Conservation (phyloP, 83 land plant species). For the Diphasiastrum complanatum region DNA sequence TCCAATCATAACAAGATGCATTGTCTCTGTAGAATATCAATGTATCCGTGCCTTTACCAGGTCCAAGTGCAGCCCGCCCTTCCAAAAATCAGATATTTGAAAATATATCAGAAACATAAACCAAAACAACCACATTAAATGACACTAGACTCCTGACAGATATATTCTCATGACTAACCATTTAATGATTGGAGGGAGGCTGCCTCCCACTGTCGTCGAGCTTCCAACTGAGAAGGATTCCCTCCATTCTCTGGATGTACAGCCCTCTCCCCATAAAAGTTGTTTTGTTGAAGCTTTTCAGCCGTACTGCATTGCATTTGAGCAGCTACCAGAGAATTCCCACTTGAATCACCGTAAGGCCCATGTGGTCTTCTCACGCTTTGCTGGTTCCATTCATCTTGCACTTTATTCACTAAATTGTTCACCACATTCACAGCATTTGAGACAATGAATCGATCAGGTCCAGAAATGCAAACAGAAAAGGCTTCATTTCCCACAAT, state of each 20-base stretch:
- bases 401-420: conserved; percentile 58
- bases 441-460: conserved; percentile 59
- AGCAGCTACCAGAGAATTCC: conserved; percentile 20
- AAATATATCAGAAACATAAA: conserved; percentile 29
- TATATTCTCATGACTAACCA: conserved; percentile 24
- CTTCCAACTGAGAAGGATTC: conserved; percentile 25
- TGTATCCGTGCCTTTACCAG: no score
- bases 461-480: conserved; percentile 45
- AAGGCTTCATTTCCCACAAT: conserved; percentile 52
- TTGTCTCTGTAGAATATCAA: no score
- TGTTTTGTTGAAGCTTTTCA: conserved; percentile 28
- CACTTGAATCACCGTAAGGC: conserved; percentile 18
- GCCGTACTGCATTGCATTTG: conserved; percentile 27
- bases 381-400: conserved; percentile 38
- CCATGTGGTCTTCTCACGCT: conserved; percentile 24
- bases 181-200: conserved; percentile 20
- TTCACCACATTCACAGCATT: conserved; percentile 89
- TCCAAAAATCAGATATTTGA: conserved; percentile 48
- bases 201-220: conserved; percentile 38
- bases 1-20: no score
- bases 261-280: conserved; percentile 4
- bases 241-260: conserved; percentile 17
- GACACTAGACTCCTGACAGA: conserved; percentile 7
- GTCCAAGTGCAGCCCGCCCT: no score
- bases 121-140: conserved; percentile 20